These are phyloP conservation scores for Immersiella caudata DNA, from an alignment of 495 filamentous ascomycete genomes.

Conservation along the genomic window DNA sequence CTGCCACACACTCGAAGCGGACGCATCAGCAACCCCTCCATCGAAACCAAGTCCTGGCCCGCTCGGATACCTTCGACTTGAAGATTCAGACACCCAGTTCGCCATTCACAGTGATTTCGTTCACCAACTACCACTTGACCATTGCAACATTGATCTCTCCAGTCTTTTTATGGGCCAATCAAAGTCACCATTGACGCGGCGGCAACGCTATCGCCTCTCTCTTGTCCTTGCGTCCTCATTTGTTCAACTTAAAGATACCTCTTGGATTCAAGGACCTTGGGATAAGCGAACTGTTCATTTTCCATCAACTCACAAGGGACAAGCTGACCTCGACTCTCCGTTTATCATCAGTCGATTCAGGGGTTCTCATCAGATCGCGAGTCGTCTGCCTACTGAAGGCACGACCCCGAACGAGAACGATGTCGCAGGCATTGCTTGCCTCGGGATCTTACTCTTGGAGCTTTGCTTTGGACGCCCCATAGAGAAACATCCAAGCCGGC, in stretches of 20 bases:
- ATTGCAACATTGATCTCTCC: not conserved
- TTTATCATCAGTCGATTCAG: not conserved
- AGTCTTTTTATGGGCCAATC: not conserved
- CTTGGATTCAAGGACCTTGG: not conserved
- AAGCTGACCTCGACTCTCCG: not conserved
- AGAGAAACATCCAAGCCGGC: slow-evolving; percentile 24
- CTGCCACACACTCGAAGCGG: not conserved
- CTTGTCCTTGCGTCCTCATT: slow-evolving; percentile 13
- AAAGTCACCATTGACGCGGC: not conserved
- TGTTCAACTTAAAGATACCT: slow-evolving; percentile 15
- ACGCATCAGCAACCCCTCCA: not conserved
- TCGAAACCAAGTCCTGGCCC: not conserved
- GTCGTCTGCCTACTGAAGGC: not conserved
- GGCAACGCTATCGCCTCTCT: slow-evolving; percentile 3
- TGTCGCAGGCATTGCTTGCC: not conserved
- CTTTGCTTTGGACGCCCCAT: slow-evolving; percentile 32
- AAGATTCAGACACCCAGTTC: not conserved
- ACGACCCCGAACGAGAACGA: not conserved
- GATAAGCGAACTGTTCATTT: not conserved
- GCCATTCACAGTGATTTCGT: not conserved
- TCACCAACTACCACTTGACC: not conserved
- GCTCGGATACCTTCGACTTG: not conserved
- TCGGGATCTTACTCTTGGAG: slow-evolving; percentile 35
- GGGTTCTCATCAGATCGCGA: not conserved
- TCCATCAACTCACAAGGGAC: not conserved